Evolutionary conservation across 1,284 basidiomycete genomes (phyloP), one percentile per base, ranked within the genome.

Genomic region (Puccinia triticina): DNA sequence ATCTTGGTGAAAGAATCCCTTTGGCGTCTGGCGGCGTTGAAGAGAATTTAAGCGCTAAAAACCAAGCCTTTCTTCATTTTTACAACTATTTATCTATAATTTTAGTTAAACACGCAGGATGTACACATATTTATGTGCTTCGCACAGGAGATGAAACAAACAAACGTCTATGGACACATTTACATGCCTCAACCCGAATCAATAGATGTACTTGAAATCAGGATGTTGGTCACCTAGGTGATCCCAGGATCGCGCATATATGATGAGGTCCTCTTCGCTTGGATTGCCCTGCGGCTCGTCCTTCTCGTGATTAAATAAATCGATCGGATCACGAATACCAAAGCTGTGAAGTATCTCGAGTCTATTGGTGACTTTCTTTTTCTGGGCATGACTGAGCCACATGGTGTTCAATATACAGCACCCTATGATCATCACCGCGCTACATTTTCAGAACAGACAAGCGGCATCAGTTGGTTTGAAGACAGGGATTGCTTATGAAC

Each of bases 211-310:
- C 40, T 75, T 34, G 26, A 53, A 75, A 37, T 75, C 73, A 40
- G 73, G 73, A 23, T 75, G 73, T 40, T 46, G 32, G n/a, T 75
- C 73, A 12, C 73, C 73, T 23, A 75, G 57, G 12, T 59, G 18
- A 10, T 75, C 73, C 73, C 73, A 57, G n/a, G 73, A 50, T 40
- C 43, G 64, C 21, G 40, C 64, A 21, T 67, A 37, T 43, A 43
- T 37, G 10, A 34, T 43, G 10, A 4, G 7, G 21, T 61, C 29
- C 14, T 29, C 1, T 34, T 37, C n/a, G n/a, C n/a, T 23, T 29
- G 29, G 3, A 29, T 32, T 14, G 34, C 16, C 18, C n/a, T 55
- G 32, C 8, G 34, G 8, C 48, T 29, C 40, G 29, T n/a, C n/a
- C n/a, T n/a, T n/a, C n/a, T n/a, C n/a, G n/a, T n/a, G n/a, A n/a